These are phyloP conservation scores for Leptodontidium sp. DNA, from an alignment of 2,329 filamentous ascomycete species.

Conservation along the genomic window DNA sequence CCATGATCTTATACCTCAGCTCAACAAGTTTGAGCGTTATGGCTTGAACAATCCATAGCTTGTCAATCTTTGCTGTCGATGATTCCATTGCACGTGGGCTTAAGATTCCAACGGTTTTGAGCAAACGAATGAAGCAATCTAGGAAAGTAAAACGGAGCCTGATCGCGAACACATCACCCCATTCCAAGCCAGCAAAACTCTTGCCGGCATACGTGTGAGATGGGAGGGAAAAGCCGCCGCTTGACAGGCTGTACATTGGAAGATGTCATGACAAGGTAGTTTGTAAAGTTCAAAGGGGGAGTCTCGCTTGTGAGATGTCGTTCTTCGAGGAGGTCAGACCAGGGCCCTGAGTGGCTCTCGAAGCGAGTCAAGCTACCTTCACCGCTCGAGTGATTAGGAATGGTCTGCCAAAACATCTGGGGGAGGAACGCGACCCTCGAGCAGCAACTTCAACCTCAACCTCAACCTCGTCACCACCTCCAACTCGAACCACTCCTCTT, in stretches of 20 bases:
- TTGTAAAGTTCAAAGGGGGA: background rate
- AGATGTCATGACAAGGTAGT: background rate
- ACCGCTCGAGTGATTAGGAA: conserved; percentile 6
- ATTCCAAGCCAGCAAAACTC: background rate
- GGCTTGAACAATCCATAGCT: conserved; percentile 23
- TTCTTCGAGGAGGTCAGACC: background rate
- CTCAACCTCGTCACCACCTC: background rate
- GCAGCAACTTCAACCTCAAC: background rate
- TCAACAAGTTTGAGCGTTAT: conserved; percentile 31
- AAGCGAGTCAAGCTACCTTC: background rate
- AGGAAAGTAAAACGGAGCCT: conserved; percentile 13
- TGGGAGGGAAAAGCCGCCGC: background rate
- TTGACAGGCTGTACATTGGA: background rate
- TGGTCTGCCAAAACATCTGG: conserved; percentile 5
- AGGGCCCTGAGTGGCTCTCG: background rate
- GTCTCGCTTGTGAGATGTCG: conserved; percentile 1
- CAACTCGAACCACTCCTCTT: background rate
- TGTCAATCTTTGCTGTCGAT: conserved; percentile 36
- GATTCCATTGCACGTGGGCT: conserved; percentile 30
- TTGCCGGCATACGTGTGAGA: background rate
- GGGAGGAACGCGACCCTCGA: conserved; percentile 8
- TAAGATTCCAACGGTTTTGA: conserved; percentile 4
- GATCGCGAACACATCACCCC: background rate
- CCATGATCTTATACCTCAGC: conserved; percentile 33
- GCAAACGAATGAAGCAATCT: conserved; percentile 32